Evolutionary conservation across 345 rosid species (phyloP).

Genomic region (Raphanus sativus): DNA sequence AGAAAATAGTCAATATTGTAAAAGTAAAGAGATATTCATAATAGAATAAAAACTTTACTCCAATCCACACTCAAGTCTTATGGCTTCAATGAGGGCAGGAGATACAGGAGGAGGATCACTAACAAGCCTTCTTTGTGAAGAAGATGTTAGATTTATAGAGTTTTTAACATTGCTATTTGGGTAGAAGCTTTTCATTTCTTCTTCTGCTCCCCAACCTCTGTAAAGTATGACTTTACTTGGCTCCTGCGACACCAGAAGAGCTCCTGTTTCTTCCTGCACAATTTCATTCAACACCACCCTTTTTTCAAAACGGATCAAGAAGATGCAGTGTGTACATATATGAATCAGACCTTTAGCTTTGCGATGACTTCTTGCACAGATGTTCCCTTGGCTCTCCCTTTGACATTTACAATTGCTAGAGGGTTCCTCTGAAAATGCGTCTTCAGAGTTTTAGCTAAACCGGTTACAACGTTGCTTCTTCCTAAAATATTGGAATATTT

Average conservation of each 20-base stretch:
- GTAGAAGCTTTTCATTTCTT: slow-evolving; percentile 40
- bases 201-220: slow-evolving; percentile 83
- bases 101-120: slow-evolving; percentile 45
- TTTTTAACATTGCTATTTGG: slow-evolving; percentile 29
- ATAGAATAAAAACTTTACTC: neutral
- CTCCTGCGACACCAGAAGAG: slow-evolving; percentile 81
- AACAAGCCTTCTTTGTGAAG: slow-evolving; percentile 22
- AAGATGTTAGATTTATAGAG: slow-evolving; percentile 15
- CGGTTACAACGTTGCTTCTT: slow-evolving; percentile 75
- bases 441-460: slow-evolving; percentile 71
- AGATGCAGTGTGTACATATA: neutral
- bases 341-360: slow-evolving; percentile 69
- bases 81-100: slow-evolving; percentile 75
- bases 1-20: neutral
- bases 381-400: slow-evolving; percentile 93
- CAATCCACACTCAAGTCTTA: slow-evolving; percentile 78
- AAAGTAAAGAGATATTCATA: neutral
- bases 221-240: slow-evolving; percentile 87
- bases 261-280: slow-evolving; percentile 82
- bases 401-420: slow-evolving; percentile 80
- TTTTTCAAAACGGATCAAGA: neutral
- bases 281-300: neutral
- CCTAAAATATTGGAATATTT: slow-evolving; percentile 41
- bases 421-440: slow-evolving; percentile 76
- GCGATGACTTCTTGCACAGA: slow-evolving; percentile 82